Evolutionary conservation across 139 green algal species (phyloP).

Genomic region (Desmodesmus armatus): DNA sequence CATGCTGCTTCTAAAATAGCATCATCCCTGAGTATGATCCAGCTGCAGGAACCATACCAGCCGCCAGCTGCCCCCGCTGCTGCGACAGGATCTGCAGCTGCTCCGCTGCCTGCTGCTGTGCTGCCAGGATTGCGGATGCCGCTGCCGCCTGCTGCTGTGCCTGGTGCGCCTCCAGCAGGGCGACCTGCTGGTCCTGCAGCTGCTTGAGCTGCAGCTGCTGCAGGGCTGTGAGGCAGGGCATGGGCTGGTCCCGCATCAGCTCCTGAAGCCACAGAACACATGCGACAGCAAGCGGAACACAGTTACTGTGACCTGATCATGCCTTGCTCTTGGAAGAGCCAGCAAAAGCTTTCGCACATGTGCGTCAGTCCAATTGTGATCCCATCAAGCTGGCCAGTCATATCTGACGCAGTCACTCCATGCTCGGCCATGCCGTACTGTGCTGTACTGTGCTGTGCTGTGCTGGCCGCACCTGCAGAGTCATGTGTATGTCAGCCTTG

Average conservation of each 20-base stretch:
- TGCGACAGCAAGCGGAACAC: not conserved
- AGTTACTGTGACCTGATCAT: not conserved
- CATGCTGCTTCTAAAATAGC: not conserved
- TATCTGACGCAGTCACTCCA: too few relatives aligned
- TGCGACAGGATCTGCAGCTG: conserved; percentile 22
- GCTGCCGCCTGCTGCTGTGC: conserved; percentile 17
- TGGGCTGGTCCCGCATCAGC: conserved; percentile 13
- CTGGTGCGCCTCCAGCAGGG: conserved; percentile 15
- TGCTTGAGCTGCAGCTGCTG: conserved; percentile 29
- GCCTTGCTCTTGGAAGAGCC: too few relatives aligned
- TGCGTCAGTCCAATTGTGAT: too few relatives aligned
- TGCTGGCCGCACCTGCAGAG: conserved; percentile 35
- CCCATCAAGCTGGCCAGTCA: too few relatives aligned
- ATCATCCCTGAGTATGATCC: not conserved
- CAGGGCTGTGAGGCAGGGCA: conserved; percentile 17
- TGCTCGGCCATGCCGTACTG: too few relatives aligned
- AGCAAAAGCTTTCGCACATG: too few relatives aligned
- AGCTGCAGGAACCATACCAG: not conserved
- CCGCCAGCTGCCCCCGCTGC: not conserved
- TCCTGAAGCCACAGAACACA: conserved; percentile 10
- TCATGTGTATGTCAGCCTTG: conserved; percentile 41
- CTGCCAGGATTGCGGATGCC: not conserved
- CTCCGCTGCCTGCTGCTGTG: conserved; percentile 1
- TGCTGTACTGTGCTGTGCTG: too few relatives aligned
- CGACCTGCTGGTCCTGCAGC: conserved; percentile 24